Conservation (phyloP, 2,329 filamentous ascomycete species). For the Ilyonectria mors-panacis region DNA sequence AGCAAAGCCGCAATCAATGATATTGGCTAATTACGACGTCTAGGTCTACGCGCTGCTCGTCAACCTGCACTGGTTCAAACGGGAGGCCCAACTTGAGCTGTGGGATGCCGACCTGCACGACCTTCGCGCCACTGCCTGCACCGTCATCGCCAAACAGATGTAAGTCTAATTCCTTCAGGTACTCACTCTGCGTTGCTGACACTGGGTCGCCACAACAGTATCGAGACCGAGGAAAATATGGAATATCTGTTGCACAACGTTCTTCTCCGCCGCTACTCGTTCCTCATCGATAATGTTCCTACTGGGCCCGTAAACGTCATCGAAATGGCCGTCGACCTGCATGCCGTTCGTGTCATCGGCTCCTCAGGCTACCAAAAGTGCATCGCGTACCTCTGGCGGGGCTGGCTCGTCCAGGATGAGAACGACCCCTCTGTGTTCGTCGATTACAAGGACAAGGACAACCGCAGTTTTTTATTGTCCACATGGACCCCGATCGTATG, state of each 20-base stretch:
- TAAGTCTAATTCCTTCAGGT: slow-evolving; percentile 49
- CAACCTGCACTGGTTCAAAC: slow-evolving; percentile 80
- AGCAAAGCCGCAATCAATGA: background rate
- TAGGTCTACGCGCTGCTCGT: slow-evolving; percentile 83
- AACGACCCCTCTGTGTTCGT: slow-evolving; percentile 91
- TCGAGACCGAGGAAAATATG: slow-evolving; percentile 87
- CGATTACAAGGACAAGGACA: slow-evolving; percentile 86
- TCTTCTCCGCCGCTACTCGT: slow-evolving; percentile 90
- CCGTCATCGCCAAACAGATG: slow-evolving; percentile 90
- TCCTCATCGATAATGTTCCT: slow-evolving; percentile 78
- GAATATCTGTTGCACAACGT: slow-evolving; percentile 85
- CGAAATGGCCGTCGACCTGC: slow-evolving; percentile 93
- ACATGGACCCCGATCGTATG: slow-evolving; percentile 96
- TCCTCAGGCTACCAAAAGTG: slow-evolving; percentile 97
- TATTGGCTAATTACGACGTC: slow-evolving; percentile 3
- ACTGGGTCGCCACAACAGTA: slow-evolving; percentile 65
- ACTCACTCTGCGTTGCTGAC: background rate
- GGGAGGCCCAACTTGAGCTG: slow-evolving; percentile 84
- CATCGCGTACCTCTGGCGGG: slow-evolving; percentile 91
- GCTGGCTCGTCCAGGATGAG: slow-evolving; percentile 97
- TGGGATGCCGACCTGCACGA: slow-evolving; percentile 93
- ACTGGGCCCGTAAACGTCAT: slow-evolving; percentile 88
- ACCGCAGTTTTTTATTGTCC: slow-evolving; percentile 82
- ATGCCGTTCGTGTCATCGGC: slow-evolving; percentile 89
- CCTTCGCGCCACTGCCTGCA: slow-evolving; percentile 85